A percentile compares a stretch with the other conserved stretches of the same genome.
Evolutionary conservation across 2,329 filamentous ascomycete genomes (phyloP).

Genomic region (Fonsecaea multimorphosa): DNA sequence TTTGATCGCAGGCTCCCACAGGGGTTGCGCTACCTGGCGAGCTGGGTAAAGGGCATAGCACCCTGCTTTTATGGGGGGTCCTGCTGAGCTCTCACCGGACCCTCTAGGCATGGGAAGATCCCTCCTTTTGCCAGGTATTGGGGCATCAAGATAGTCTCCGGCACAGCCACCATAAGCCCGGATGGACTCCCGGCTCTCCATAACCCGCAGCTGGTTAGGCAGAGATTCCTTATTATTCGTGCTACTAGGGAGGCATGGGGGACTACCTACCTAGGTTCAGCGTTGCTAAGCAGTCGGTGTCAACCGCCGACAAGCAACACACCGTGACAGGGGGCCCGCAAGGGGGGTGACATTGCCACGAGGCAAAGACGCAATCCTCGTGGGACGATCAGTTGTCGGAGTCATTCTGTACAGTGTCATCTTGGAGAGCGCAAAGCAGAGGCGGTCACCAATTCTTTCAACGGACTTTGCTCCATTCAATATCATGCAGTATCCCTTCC

Average conservation of each 20-base stretch:
- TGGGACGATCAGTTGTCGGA: background rate
- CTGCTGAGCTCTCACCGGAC: background rate
- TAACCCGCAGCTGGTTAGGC: background rate
- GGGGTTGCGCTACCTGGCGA: background rate
- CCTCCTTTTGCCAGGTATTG: constrained; percentile 14
- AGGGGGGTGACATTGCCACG: constrained; percentile 13
- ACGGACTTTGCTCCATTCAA: background rate
- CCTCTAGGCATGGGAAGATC: constrained; percentile 19
- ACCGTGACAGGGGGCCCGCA: background rate
- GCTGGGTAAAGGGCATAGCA: background rate
- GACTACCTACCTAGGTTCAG: background rate
- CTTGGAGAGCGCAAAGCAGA: background rate
- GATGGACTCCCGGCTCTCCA: background rate
- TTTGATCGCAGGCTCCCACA: background rate
- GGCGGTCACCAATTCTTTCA: background rate
- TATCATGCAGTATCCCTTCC: background rate
- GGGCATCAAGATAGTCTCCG: constrained; percentile 19
- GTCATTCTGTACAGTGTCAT: constrained; percentile 1
- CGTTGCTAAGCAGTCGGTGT: constrained; percentile 8
- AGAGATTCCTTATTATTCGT: background rate
- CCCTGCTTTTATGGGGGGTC: background rate
- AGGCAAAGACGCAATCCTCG: constrained; percentile 8
- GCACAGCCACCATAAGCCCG: background rate
- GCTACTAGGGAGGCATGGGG: background rate
- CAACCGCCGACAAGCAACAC: constrained; percentile 14